phyloP scores from a whole-genome alignment of 2,329 filamentous ascomycete species.

The Zasmidium angulare region DNA sequence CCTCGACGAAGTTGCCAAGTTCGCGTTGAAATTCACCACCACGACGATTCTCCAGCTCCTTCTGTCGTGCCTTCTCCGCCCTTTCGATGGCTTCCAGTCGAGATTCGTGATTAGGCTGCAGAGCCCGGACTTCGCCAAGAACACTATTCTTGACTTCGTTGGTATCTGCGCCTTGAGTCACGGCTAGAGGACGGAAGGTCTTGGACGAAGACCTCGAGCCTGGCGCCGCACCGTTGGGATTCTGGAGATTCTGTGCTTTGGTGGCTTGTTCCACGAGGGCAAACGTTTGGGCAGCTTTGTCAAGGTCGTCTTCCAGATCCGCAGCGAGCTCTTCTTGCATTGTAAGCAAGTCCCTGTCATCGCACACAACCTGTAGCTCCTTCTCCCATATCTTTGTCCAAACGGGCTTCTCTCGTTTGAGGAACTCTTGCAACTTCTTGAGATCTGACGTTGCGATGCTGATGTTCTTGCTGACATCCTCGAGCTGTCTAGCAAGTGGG shows the following conservation, averaged over 20 bases:
- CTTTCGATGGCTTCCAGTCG: conserved; percentile 93
- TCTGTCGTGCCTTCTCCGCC: conserved; percentile 88
- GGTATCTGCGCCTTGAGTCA: conserved; percentile 63
- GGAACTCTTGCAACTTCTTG: conserved; percentile 89
- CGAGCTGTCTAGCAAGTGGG: conserved; percentile 84
- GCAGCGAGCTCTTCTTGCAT: conserved; percentile 94
- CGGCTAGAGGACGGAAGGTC: conserved; percentile 40
- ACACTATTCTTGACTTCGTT: conserved; percentile 85
- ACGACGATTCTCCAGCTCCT: conserved; percentile 75
- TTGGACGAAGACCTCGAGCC: conserved; percentile 8
- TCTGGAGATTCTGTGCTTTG: conserved; percentile 89
- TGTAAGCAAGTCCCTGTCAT: conserved; percentile 89
- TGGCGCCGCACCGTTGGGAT: conserved; percentile 36
- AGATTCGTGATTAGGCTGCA: conserved; percentile 92
- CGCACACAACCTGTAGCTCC: conserved; percentile 91
- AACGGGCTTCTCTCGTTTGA: conserved; percentile 87
- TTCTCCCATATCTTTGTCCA: conserved; percentile 99
- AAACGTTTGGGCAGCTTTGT: conserved; percentile 92
- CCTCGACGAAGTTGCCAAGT: conserved; percentile 78
- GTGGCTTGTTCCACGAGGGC: conserved; percentile 94
- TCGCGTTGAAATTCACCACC: conserved; percentile 82
- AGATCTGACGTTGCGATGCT: conserved; percentile 77
- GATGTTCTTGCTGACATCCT: conserved; percentile 86
- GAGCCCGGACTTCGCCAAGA: conserved; percentile 85
- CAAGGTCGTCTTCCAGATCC: conserved; percentile 89